phyloP scores from a whole-genome alignment of 2,329 filamentous ascomycete genomes.

The Exophiala calicioides region DNA sequence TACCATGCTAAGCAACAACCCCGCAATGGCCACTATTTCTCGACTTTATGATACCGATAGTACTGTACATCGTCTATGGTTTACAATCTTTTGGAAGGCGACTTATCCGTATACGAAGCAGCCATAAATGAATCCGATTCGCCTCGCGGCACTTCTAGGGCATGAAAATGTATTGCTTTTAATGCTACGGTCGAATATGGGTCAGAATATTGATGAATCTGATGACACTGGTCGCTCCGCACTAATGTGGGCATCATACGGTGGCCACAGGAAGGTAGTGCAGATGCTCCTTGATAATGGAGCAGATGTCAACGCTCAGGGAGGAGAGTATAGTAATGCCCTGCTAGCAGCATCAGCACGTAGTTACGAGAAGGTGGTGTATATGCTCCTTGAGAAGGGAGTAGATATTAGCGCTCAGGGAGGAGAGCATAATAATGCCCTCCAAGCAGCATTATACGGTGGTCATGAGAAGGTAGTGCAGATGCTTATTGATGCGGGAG shows the following conservation, averaged over 20 bases:
- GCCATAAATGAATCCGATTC: constrained; percentile 1
- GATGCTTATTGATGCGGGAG: not conserved
- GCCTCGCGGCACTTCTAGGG: not conserved
- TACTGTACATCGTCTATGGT: not conserved
- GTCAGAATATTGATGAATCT: not conserved
- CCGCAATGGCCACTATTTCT: not conserved
- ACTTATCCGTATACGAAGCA: not conserved
- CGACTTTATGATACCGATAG: not conserved
- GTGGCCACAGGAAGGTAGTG: not conserved
- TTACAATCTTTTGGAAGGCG: not conserved
- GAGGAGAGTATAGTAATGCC: no score
- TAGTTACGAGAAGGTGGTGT: no score
- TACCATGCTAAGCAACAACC: not conserved
- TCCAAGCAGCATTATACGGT: not conserved
- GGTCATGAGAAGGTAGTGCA: constrained; percentile 1
- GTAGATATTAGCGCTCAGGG: no score
- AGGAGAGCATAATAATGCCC: no score
- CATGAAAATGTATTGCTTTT: not conserved
- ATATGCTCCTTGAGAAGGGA: no score
- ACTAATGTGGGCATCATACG: not conserved
- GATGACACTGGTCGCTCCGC: not conserved
- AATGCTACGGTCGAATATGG: not conserved
- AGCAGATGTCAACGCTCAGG: no score
- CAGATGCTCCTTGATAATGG: not conserved
- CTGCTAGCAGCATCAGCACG: no score